Base-by-base conservation (phyloP, 306 rosid genomes). In the Bauhinia variegata region DNA sequence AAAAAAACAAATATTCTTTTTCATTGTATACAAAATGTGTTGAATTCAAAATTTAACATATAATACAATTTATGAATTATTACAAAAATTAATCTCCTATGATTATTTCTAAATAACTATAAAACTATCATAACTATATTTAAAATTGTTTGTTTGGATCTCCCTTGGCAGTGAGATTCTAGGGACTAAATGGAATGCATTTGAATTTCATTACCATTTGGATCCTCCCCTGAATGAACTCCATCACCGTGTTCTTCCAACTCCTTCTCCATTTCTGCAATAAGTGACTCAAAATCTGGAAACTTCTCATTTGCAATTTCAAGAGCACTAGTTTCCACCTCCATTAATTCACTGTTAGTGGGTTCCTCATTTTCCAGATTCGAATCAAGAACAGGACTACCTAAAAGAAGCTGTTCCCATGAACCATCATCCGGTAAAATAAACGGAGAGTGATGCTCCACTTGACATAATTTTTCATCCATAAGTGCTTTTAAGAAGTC, bases 381-480 rank as follows among this genome's bases (percentile, higher is more conserved):
- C 38, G 75, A 37, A 19, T 83, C 83, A 9, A 49, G 59, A 63
- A 73, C 70, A 54, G 88, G 81, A 63, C 83, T 80, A 7, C 66
- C 85, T 19, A 79, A 63, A 72, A 93, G 92, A 54, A 84, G 85
- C 71, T 83, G 84, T 64, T 89, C 88, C 98, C 97, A 89, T 11
- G 76, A 68, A 63, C 78, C 76, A 37, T 89, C 90, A 68, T 81
- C 95, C 0, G 91, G 86, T n/a, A 83, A 73, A 68, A 82, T 56
- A 68, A 88, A 82, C 0, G 85, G 90, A 46, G 84, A 64, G 36
- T 76, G 84, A 36, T 72, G 78, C 39, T 90, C 99, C 5, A 82
- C 59, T 7, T 89, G 81, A 73, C 73, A 65, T 54, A 78, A 8
- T 13, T 86, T 85, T 68, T 89, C 97, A 75, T 92, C 97, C 88